Percentiles rank a stretch among this genome's conserved stretches.
Conservation (phyloP, 2,329 filamentous ascomycete genomes). For the Clonostachys rhizophaga region DNA sequence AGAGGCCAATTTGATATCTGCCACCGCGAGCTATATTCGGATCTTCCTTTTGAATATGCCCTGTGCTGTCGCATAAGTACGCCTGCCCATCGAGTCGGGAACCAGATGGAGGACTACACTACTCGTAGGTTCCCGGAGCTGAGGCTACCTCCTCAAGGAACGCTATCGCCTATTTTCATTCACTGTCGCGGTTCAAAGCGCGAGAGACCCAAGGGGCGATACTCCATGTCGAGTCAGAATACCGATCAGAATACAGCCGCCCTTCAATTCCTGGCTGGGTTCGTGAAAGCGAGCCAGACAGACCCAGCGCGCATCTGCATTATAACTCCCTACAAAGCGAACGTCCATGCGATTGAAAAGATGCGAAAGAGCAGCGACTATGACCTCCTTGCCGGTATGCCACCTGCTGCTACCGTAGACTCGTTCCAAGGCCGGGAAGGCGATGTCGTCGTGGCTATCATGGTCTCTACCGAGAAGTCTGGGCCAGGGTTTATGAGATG, state of each 20-base stretch:
- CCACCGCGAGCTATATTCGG: neutral
- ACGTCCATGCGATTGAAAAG: neutral
- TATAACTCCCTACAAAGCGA: neutral
- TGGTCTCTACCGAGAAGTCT: neutral
- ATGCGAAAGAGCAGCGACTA: neutral
- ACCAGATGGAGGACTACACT: neutral
- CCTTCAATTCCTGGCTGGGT: conserved; percentile 5
- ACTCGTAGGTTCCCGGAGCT: neutral
- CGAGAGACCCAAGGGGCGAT: too few relatives aligned
- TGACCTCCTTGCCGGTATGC: neutral
- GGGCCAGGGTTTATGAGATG: neutral
- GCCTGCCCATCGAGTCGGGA: neutral
- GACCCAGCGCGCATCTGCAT: neutral
- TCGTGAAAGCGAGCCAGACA: conserved; percentile 1
- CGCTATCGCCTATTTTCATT: neutral
- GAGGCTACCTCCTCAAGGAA: neutral
- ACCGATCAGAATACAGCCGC: neutral
- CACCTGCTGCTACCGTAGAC: conserved; percentile 1
- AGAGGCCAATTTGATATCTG: neutral
- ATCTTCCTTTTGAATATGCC: neutral
- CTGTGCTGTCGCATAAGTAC: neutral
- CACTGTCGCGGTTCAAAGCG: neutral
- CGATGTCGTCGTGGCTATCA: neutral
- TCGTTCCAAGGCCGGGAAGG: neutral
- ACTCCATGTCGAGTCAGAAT: neutral